phyloP scores from a whole-genome alignment of 202 grass and related monocot species.

The Elaeis oleifera region DNA sequence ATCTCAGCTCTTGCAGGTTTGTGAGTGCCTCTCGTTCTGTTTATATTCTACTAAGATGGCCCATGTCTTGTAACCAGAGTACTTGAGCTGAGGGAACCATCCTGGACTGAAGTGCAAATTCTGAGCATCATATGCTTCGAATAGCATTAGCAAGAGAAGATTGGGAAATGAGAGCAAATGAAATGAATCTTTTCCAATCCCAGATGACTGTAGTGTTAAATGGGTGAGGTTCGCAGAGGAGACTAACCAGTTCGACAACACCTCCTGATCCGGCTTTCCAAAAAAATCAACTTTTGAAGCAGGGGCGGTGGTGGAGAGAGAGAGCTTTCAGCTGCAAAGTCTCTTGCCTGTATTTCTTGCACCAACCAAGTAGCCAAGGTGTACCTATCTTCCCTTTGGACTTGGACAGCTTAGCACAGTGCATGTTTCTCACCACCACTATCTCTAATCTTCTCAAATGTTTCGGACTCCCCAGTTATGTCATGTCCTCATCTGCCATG shows the following conservation, averaged over 20 bases:
- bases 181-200: not conserved
- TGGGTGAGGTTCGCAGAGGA: not conserved
- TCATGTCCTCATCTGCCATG: not conserved
- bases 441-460: not conserved
- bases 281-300: no score
- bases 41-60: not conserved
- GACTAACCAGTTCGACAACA: not conserved
- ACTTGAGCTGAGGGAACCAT: not conserved
- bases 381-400: not conserved
- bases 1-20: not conserved
- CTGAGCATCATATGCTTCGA: conserved; percentile 5
- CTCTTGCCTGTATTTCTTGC: not conserved
- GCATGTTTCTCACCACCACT: not conserved
- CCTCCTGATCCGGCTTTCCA: not conserved
- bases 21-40: not conserved
- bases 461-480: not conserved
- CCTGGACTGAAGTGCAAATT: not conserved
- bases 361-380: not conserved
- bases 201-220: not conserved
- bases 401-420: not conserved
- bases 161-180: conserved; percentile 2
- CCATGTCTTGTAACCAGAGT: not conserved
- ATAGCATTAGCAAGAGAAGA: conserved; percentile 1
- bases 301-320: not conserved
- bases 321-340: not conserved